Evolutionary conservation across 2,329 filamentous ascomycete species (phyloP), one percentile per base, ranked within the genome.

Genomic region (Alternaria longipes): DNA sequence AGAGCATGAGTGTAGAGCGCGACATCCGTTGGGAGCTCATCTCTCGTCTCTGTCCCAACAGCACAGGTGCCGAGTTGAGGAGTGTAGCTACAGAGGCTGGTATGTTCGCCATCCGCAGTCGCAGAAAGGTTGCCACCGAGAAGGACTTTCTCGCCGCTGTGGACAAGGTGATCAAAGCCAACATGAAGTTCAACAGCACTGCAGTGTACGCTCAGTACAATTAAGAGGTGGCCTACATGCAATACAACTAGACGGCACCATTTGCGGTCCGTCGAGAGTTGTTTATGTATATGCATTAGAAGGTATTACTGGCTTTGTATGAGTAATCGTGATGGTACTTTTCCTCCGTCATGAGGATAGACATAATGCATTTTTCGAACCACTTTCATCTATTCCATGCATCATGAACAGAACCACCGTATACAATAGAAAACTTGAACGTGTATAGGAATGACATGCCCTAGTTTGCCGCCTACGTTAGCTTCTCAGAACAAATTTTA

Each of bases 131-230:
- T 16, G 95, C 95, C 0, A 94, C 94, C 1, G 95, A 99, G 86
- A 98, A 99, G 87, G 95, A 99, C 82, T 99, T 99, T 83, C 83
- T 99, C 72, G 94, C 92, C 59, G 94, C 95, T 3, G 95, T 99
- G 63, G 95, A 99, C 85, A 99, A 99, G 89, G 95, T 99, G 66
- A 98, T 98, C 84, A 97, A 97, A 87, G 94, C 92, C 73, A 97
- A 98, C 82, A 85, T 97, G 79, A 99, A 99, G 88, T 99, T 99
- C 86, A 98, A 97, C 88, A 96, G 92, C 60, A 99, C 95, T 61
- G 94, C 95, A 51, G 93, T 92, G 65, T 99, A 99, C 84, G 95
- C 95, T 87, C 95, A 98, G 84, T 99, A 99, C 87, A 99, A 99
- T 82, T 98, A 97, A 26, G 24, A 26, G 24, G 24, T 26, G 24